Evolutionary conservation across 1,139 yeast genomes (phyloP), one percentile per base, ranked within the genome.

Genomic region (Saccharomyces hybrid): DNA sequence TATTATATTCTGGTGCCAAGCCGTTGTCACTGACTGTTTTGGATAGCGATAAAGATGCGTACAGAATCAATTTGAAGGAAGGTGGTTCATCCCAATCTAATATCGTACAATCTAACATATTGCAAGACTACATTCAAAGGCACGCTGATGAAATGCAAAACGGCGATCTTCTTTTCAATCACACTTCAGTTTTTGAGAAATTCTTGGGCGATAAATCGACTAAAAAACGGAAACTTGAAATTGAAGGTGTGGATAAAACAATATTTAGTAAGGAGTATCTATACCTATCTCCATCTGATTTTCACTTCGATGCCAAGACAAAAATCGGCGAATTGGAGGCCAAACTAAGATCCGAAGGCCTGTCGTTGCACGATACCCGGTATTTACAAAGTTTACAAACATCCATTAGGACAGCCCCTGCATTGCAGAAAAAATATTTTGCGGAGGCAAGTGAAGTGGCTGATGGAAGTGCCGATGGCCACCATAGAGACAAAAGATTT

Each of bases 401-500:
- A 29, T 64, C 70, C 2, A 47, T 60, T 11, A 53, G 38, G 6
- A 54, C 58, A 25, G 60, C 58, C 71, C 77, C 38, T 14, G 59
- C 64, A 14, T 47, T 60, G 8, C 57, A 57, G 14, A 70, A 70
- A 3, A 83, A 83, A 59, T 77, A 79, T 59, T 81, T 82, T 59
- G 60, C 61, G 23, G 88, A 83, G 65, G 84, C 68, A 8, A 52
- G 54, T 1, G 53, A 66, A 3, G 46, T 64, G 60, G 42, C 47
- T 5, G 49, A 31, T 8, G 27, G n/a, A n/a, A 53, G 44, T 53
- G 84, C 84, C 11, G 80, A 63, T 48, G 83, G 83, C 1, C 76
- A 75, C 55, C 95, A 86, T 67, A 84, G 84, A 64, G 95, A 87
- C 68, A 82, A 83, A 80, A 73, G 91, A 53, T 86, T 87, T 62